Evolutionary conservation across 2,329 filamentous ascomycete species (phyloP), one percentile per base, ranked within the genome.

Genomic region (Nothomitra cinnamomea): DNA sequence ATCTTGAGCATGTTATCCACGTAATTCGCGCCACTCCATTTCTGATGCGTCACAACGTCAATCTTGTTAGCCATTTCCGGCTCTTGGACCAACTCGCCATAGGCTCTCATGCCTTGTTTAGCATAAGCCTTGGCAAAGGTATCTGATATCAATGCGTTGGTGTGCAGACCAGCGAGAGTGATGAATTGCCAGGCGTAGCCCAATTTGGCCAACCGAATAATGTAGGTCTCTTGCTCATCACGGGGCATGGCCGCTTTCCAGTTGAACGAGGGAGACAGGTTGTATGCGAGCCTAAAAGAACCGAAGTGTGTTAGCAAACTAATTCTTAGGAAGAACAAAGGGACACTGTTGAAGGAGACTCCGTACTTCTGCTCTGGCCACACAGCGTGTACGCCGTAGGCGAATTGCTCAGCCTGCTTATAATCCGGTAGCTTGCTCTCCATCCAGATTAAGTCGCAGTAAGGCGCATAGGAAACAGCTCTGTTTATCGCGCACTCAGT

Each of bases 111-210:
- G 55, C 90, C 90, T 56, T 83, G 73, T 67, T 79, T 73, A 55
- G 83, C 76, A 67, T 85, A 98, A 50, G 87, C 86, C 65, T 80
- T 79, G 56, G 87, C 82, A 70, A 98, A 98, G 58, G 83, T 80
- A 71, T 96, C 81, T 63, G 83, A 83, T 71, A 95, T 94, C 53
- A 98, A 79, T 38, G 90, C 92, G 2, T 87, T 95, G 57, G 87
- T 94, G 75, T 98, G 92, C 65, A 98, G 77, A 60, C 92, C 92
- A 3, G 90, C 92, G 48, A 98, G 80, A n/a, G 92, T 98, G 74
- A 98, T 98, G 76, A 98, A 98, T 70, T 98, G 92, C 92, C 92
- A 98, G 79, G 87, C 94, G 79, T 98, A 98, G 58, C 92, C 92
- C 50, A 98, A 79, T 58, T 73, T 64, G 57, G 82, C 88, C 41